Evolutionary conservation across 768 basidiomycete species (phyloP).

Genomic region (Leucocoprinus leucothites): DNA sequence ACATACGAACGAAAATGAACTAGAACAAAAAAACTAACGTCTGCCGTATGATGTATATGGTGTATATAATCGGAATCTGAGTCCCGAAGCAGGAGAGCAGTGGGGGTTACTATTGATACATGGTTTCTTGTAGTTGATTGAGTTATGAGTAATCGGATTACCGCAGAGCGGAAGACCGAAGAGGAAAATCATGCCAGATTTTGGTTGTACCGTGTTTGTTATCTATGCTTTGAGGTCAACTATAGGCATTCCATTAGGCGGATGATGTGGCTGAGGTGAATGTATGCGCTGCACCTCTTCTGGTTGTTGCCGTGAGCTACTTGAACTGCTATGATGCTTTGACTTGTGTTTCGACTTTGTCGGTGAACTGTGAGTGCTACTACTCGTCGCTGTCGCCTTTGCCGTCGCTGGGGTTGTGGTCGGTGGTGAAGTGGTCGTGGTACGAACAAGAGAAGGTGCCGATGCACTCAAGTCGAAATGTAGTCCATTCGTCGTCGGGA

Average conservation of each 20-base stretch:
- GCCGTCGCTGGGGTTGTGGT: neutral
- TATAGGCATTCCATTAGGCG: conserved; percentile 19
- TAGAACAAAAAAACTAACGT: too few species aligned
- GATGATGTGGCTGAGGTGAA: conserved; percentile 20
- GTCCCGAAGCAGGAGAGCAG: neutral
- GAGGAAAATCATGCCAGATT: too few species aligned
- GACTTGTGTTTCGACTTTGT: neutral
- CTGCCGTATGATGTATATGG: neutral
- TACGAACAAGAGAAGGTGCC: neutral
- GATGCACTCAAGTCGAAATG: conserved; percentile 3
- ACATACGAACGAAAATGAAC: too few species aligned
- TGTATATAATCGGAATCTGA: neutral
- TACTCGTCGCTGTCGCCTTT: neutral
- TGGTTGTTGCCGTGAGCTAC: neutral
- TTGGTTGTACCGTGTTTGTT: too few species aligned
- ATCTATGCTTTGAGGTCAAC: conserved; percentile 26
- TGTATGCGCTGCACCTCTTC: conserved; percentile 18
- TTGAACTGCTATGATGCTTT: neutral
- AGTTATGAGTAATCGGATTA: too few species aligned
- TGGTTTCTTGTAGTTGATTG: neutral
- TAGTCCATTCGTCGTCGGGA: neutral
- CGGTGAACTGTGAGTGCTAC: neutral
- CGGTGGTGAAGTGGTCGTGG: neutral
- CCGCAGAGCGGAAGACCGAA: too few species aligned
- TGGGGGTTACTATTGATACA: conserved; percentile 1